Conservation (phyloP, 169 alveolate genomes). For the Plasmodium inui region DNA sequence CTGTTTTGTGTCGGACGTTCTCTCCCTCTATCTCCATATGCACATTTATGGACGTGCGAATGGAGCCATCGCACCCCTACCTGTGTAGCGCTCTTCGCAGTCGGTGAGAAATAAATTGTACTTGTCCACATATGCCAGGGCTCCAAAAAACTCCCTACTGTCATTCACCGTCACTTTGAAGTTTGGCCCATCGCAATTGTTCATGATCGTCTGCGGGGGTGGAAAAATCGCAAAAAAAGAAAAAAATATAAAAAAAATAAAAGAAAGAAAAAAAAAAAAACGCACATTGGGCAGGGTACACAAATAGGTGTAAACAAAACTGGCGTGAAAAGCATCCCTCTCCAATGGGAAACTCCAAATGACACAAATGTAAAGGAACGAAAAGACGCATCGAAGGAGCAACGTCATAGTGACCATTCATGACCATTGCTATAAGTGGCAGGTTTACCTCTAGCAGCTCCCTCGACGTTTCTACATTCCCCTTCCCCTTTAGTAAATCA, state of each 20-base stretch:
- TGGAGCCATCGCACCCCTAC: constrained; percentile 3
- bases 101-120: constrained; percentile 32
- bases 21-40: not conserved
- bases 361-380: not conserved
- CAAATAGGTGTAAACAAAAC: constrained; percentile 3
- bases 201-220: constrained; percentile 21
- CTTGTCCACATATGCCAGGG: constrained; percentile 52
- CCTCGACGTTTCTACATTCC: constrained; percentile 33
- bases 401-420: not conserved
- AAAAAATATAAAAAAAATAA: not conserved
- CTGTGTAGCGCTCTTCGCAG: constrained; percentile 64
- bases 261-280: constrained; percentile 1
- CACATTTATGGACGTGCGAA: not conserved
- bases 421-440: not conserved
- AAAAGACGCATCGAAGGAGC: not conserved
- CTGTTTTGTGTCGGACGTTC: not conserved
- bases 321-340: not conserved
- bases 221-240: not conserved
- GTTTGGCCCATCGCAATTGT: constrained; percentile 8
- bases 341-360: not conserved
- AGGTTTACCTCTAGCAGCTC: constrained; percentile 24
- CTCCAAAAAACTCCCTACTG: constrained; percentile 57
- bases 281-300: not conserved
- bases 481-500: constrained; percentile 48
- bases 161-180: constrained; percentile 55